Percentiles rank a stretch among this genome's conserved stretches.
Evolutionary conservation across 441 rosid genomes (phyloP).

Genomic region (Raphanus hybrid): DNA sequence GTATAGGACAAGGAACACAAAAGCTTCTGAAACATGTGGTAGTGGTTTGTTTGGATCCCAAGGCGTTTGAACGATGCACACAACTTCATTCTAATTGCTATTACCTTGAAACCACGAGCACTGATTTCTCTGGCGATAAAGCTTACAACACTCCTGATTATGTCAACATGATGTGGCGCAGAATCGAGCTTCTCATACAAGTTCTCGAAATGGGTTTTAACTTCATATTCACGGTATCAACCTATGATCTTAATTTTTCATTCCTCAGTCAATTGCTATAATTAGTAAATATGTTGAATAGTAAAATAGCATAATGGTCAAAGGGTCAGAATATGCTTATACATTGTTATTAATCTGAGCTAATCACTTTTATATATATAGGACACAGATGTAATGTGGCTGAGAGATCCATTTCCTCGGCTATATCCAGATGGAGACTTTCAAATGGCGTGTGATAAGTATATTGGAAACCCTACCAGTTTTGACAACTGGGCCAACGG

Average conservation of each 20-base stretch:
- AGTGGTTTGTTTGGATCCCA: slow-evolving; percentile 49
- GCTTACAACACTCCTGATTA: slow-evolving; percentile 50
- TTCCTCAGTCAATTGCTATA: background rate
- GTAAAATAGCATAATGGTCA: background rate
- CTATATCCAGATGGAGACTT: slow-evolving; percentile 81
- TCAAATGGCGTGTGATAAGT: slow-evolving; percentile 90
- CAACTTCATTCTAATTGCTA: slow-evolving; percentile 43
- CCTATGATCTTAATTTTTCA: background rate
- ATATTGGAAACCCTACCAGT: slow-evolving; percentile 60
- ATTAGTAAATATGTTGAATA: background rate
- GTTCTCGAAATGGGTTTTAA: slow-evolving; percentile 51
- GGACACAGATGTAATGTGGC: slow-evolving; percentile 98
- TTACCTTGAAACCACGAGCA: slow-evolving; percentile 29
- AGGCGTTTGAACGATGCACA: slow-evolving; percentile 48
- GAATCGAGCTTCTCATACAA: slow-evolving; percentile 47
- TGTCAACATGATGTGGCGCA: slow-evolving; percentile 59
- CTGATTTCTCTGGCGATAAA: slow-evolving; percentile 50
- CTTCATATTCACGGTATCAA: slow-evolving; percentile 57
- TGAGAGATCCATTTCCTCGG: slow-evolving; percentile 88
- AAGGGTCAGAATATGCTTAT: background rate
- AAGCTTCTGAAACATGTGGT: slow-evolving; percentile 47
- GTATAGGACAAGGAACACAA: slow-evolving; percentile 48
- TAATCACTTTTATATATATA: background rate
- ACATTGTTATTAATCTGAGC: slow-evolving; percentile 1
- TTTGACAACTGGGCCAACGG: slow-evolving; percentile 74